These are phyloP conservation scores for Penicillium sp. DNA, from an alignment of 2,329 filamentous ascomycete genomes.

Conservation along the genomic window DNA sequence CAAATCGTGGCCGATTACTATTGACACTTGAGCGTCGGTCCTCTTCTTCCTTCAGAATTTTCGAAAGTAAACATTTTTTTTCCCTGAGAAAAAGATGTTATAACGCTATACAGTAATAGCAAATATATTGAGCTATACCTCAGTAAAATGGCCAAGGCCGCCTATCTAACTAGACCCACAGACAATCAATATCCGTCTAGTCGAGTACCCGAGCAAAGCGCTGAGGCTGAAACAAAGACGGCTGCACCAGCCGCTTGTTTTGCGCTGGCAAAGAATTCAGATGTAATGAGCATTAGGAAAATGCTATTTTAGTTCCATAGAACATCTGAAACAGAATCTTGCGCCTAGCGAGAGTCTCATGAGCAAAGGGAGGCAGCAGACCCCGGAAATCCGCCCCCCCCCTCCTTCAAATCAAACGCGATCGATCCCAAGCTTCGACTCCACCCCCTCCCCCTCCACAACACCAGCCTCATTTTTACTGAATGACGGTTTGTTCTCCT, in stretches of 20 bases:
- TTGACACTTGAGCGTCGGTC: too few species aligned
- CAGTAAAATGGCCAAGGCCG: too few species aligned
- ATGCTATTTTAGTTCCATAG: background rate
- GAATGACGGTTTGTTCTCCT: constrained; percentile 26
- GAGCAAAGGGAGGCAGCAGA: background rate
- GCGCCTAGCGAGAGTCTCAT: background rate
- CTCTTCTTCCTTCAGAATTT: too few species aligned
- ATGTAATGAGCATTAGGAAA: background rate
- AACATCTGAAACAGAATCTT: background rate
- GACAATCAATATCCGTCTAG: background rate
- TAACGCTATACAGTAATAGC: too few species aligned
- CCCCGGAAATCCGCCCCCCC: constrained; percentile 8
- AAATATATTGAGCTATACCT: too few species aligned
- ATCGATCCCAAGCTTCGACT: constrained; percentile 17
- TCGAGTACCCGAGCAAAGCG: background rate
- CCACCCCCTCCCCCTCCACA: constrained; percentile 7
- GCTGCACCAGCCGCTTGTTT: background rate
- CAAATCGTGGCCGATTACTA: too few species aligned
- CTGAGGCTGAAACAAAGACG: constrained; percentile 11
- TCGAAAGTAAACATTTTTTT: too few species aligned
- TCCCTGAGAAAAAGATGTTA: too few species aligned
- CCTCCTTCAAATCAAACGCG: constrained; percentile 14
- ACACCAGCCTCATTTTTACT: constrained; percentile 6
- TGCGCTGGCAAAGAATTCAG: background rate
- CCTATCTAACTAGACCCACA: too few species aligned